A percentile compares a stretch with the other conserved stretches of the same genome.
phyloP scores from a whole-genome alignment of 2,329 filamentous ascomycete genomes.

The Alternaria infectoria region DNA sequence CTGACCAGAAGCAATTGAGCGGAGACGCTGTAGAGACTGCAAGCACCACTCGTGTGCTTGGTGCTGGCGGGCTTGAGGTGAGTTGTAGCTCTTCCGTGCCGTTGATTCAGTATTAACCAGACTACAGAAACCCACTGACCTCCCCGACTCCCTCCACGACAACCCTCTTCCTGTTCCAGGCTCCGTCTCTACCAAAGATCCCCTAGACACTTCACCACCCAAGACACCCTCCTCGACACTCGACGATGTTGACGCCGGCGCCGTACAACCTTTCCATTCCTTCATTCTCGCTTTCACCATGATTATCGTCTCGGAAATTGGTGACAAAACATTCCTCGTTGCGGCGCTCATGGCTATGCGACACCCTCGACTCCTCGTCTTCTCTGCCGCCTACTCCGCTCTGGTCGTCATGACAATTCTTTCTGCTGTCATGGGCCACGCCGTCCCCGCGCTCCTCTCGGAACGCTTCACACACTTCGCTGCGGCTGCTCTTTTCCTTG shows the following conservation, averaged over 20 bases:
- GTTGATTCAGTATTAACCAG: slow-evolving; percentile 17
- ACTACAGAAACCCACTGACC: slow-evolving; percentile 75
- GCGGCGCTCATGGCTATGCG: slow-evolving; percentile 99
- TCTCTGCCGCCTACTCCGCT: slow-evolving; percentile 91
- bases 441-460: slow-evolving; percentile 86
- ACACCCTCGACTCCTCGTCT: slow-evolving; percentile 89
- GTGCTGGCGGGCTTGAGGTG: slow-evolving; percentile 49
- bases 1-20: slow-evolving; percentile 71
- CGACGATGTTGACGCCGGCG: slow-evolving; percentile 58
- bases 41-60: slow-evolving; percentile 29
- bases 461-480: slow-evolving; percentile 90
- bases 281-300: slow-evolving; percentile 92
- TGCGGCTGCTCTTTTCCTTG: slow-evolving; percentile 82
- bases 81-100: slow-evolving; percentile 4
- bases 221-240: slow-evolving; percentile 33
- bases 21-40: slow-evolving; percentile 20
- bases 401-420: slow-evolving; percentile 93
- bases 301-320: slow-evolving; percentile 96
- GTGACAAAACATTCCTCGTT: slow-evolving; percentile 98
- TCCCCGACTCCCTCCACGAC: slow-evolving; percentile 79
- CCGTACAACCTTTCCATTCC: slow-evolving; percentile 84
- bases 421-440: slow-evolving; percentile 89
- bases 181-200: slow-evolving; percentile 68
- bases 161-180: slow-evolving; percentile 72
- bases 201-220: slow-evolving; percentile 47